These are phyloP conservation scores for Plasmodium vivax DNA, from an alignment of 169 alveolate species.

Conservation along the genomic window DNA sequence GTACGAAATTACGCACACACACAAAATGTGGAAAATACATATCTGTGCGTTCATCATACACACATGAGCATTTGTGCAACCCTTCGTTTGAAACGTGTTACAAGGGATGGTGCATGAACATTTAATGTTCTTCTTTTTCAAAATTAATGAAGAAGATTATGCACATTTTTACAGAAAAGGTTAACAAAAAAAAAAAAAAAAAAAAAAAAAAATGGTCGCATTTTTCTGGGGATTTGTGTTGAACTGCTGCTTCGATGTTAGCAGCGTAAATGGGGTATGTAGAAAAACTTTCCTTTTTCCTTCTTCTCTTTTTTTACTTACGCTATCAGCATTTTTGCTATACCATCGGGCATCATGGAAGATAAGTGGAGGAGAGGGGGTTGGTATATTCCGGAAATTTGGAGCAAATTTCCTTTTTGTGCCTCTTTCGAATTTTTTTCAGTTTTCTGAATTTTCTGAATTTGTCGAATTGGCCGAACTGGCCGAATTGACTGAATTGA, in stretches of 20 bases:
- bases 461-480: background rate
- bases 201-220: background rate
- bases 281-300: background rate
- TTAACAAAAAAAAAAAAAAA: background rate
- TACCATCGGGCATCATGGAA: background rate
- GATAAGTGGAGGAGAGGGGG: background rate
- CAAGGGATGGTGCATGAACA: background rate
- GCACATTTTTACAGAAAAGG: constrained; percentile 11
- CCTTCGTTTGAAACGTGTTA: background rate
- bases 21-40: background rate
- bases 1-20: background rate
- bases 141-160: constrained; percentile 7
- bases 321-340: background rate
- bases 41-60: background rate
- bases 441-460: background rate
- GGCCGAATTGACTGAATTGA: too few species aligned
- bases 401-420: background rate
- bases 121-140: background rate
- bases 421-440: background rate
- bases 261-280: background rate
- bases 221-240: background rate
- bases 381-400: background rate
- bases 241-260: background rate
- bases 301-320: background rate
- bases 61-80: background rate